Evolutionary conservation across 2,329 filamentous ascomycete species (phyloP), one percentile per base, ranked within the genome.

Genomic region (Venturia pyrina): DNA sequence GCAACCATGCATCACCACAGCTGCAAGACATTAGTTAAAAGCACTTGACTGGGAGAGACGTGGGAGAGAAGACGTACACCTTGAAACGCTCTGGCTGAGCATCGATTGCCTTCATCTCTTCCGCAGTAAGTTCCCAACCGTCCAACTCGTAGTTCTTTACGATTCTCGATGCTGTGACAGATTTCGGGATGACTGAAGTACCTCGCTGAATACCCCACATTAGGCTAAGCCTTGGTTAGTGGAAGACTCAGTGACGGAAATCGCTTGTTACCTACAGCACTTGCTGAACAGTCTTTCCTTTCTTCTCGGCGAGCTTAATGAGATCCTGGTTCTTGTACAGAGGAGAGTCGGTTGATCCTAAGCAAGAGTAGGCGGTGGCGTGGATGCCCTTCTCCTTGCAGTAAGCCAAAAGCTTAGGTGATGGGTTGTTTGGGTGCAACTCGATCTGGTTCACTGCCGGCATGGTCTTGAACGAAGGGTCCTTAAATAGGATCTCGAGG

Each of bases 121-220:
- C 89, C 3, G 83, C 82, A 3, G 84, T 87, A 76, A 96, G 78
- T 67, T 85, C 80, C 86, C 87, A 93, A 64, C 88, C 89, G 75
- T 92, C 85, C 32, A 80, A 81, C 75, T 89, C 84, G 71, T 87
- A 90, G 82, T 96, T 96, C 68, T 80, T 84, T 77, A 89, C 81
- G 72, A 96, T 92, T 53, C 91, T 85, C 64, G 81, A 81, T 70
- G 86, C 83, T 70, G 85, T 92, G 67, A 93, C 89, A 64, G 85
- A 89, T 83, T 96, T 96, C 72, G 91, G 91, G 72, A 96, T 91
- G 64, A 96, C 90, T 69, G 86, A 89, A 81, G 88, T 91, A 67
- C 89, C 90, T 74, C 91, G 87, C 75, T 89, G 85, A 65, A 96
- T 79, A 69, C 90, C 91, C 90, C 91, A 96, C 71, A 87, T 81